Evolutionary conservation across 2,329 filamentous ascomycete species (phyloP), one percentile per base, ranked within the genome.

Genomic region (Emmonsiellopsis sp.): DNA sequence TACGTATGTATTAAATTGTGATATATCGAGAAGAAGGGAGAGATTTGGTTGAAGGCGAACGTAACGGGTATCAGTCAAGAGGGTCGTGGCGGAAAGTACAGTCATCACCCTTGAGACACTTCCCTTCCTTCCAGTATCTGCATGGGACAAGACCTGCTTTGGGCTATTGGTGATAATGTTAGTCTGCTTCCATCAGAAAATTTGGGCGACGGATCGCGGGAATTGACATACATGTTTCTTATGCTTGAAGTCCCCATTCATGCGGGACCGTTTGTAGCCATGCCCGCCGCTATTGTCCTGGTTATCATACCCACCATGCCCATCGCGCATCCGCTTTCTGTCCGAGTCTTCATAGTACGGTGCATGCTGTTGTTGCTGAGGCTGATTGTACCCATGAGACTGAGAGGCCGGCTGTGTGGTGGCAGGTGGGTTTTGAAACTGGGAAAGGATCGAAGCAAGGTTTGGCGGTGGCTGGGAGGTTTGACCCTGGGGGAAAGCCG

Each of bases 91-190:
- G 66, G 61, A 72, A 78, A n/a, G 75, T 77, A 64, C 76, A 79
- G 41, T 74, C 68, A 20, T 75, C 71, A 15, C 76, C 76, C 59
- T 81, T 80, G 54, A 73, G 67, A 62, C 79, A 80, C 59, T 73
- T 76, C 10, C 78, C 78, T 55, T 78, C 72, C 37, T 74, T 68
- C 73, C 73, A 81, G 63, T 76, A 81, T 54, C 73, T 72, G 65
- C 79, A 81, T 8, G 73, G 65, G 37, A 76, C 69, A 16, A 71
- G 64, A 50, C 73, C 73, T 54, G 69, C 70, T 56, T 74, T 74
- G 50, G 70, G 70, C 63, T 73, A 56, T 53, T 50, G 44, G 11
- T 15, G 42, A 2, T 15, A 50, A 26, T 15, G 32, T 45, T 30
- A 48, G 34, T 35, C 32, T 16, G n/a, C 11, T 40, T 7, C 20